Evolutionary conservation across 768 basidiomycete genomes (phyloP), one percentile per base, ranked within the genome.

Genomic region (Termitomyces heimii): DNA sequence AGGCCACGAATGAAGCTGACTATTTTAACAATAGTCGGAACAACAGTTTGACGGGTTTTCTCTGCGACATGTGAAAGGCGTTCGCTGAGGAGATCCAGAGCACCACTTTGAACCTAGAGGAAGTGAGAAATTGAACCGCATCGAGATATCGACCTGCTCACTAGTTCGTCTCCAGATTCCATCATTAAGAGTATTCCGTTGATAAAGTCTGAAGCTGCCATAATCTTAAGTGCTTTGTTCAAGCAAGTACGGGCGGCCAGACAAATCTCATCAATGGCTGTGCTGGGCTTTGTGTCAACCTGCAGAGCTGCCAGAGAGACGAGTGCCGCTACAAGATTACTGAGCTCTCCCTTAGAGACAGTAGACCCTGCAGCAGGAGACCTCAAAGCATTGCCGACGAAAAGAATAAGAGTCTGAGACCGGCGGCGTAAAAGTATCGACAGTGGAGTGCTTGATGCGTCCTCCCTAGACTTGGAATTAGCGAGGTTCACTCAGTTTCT

Each of bases 131-230:
- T 20, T 18, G 5, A 37, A 18, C 3, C 18, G 20, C 8, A 34
- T 16, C 12, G 26, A 26, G 16, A 39, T 49, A 31, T 43, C 29
- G 12, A 28, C 53, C 10, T 18, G 65, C 81, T 61, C 57, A 90
- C 89, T 66, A 72, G 71, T 28, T 67, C 55, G 42, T 88, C 79
- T 2, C 76, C 73, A 4, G 80, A 83, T 29, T 76, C 69, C 13
- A 91, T 63, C 71, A 91, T 84, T 1, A 75, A 71, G 20, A 80
- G 55, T 5, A 83, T 71, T 5, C 88, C 78, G 28, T 68, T 64
- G 53, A 90, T 71, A 71, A 96, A 95, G 62, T 87, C 82, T 31
- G 72, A 67, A 2, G 86, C 92, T 8, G 87, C 79, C 72, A 95
- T 85, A 43, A 84, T 79, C 24, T 69, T 75, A 52, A 93, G 77